Evolutionary conservation across 768 basidiomycete genomes (phyloP), one percentile per base, ranked within the genome.

Genomic region (Lentinula sp.): DNA sequence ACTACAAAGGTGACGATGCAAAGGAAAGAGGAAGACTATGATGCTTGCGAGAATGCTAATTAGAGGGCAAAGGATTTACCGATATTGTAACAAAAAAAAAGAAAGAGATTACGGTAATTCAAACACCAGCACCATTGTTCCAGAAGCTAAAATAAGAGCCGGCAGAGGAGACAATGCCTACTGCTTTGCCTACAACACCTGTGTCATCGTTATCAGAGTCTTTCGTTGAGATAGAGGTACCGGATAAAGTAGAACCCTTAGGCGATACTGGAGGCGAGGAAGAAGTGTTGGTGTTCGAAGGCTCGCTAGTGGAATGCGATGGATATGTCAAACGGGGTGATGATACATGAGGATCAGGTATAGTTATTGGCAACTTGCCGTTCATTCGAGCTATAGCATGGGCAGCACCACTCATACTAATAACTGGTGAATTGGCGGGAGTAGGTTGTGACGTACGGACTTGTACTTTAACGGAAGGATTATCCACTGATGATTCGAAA

Each of bases 141-240:
- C 81, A 82, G 41, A 80, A 67, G 55, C 91, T 89, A 18, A 94
- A 68, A 66, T 88, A 86, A 48, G 90, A 89, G 18, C 90, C 86
- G 2, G 93, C 93, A 56, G 81, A 86, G 48, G 84, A 86, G 61
- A 94, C 88, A 43, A 95, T 90, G 57, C 88, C 91, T 18, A 87
- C 90, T 23, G 92, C 86, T 52, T 83, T 77, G 15, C 82, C 81
- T 23, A 83, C 82, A 20, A 87, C 79, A 20, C 61, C 61, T 32
- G 58, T 53, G 20, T 65, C 62, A 3, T 63, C 61, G 6, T 68
- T 64, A n/a, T 56, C 8, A 42, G 23, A 20, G 20, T 35, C 53
- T 42, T 45, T 3, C 13, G 45, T 15, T 32, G 46, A 39, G 2
- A 33, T 16, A 15, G 57, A 48, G 16, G 32, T 15, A 41, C 10